Percentiles rank a stretch among this genome's conserved stretches.
Evolutionary conservation across 768 basidiomycete species (phyloP).

Genomic region (Postia placenta): DNA sequence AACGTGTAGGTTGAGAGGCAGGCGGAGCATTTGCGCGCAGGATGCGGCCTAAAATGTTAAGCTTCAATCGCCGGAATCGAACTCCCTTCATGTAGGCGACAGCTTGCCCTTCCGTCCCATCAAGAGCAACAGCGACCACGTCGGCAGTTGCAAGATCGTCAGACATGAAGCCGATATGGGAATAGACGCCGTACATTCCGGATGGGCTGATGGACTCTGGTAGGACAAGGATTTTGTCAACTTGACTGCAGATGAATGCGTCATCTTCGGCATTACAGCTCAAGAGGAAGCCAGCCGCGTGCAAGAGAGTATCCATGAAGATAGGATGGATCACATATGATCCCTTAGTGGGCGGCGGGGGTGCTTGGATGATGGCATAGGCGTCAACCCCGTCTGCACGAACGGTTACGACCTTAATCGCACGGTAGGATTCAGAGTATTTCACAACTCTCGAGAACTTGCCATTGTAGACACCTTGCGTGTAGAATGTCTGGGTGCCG

Average conservation of each 20-base stretch:
- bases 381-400: conserved; percentile 30
- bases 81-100: conserved; percentile 54
- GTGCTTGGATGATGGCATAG: conserved; percentile 42
- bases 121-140: conserved; percentile 40
- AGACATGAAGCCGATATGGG: conserved; percentile 37
- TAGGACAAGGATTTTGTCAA: conserved; percentile 44
- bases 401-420: conserved; percentile 49
- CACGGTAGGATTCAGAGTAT: conserved; percentile 53
- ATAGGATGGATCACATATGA: conserved; percentile 44
- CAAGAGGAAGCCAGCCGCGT: conserved; percentile 64
- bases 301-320: conserved; percentile 63
- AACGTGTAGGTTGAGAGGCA: too few relatives aligned
- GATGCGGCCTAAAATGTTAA: conserved; percentile 26
- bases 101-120: conserved; percentile 27
- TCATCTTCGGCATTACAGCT: conserved; percentile 51
- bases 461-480: conserved; percentile 54
- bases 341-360: conserved; percentile 24
- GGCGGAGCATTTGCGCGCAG: too few relatives aligned
- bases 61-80: conserved; percentile 50
- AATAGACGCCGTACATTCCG: conserved; percentile 45
- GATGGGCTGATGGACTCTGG: conserved; percentile 35
- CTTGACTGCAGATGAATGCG: conserved; percentile 57
- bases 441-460: conserved; percentile 66
- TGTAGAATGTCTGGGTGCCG: conserved; percentile 41
- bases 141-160: conserved; percentile 45